Percentiles rank a stretch among this genome's conserved stretches.
phyloP scores from a whole-genome alignment of 2,329 filamentous ascomycete genomes.

The Pseudogymnoascus sp. region DNA sequence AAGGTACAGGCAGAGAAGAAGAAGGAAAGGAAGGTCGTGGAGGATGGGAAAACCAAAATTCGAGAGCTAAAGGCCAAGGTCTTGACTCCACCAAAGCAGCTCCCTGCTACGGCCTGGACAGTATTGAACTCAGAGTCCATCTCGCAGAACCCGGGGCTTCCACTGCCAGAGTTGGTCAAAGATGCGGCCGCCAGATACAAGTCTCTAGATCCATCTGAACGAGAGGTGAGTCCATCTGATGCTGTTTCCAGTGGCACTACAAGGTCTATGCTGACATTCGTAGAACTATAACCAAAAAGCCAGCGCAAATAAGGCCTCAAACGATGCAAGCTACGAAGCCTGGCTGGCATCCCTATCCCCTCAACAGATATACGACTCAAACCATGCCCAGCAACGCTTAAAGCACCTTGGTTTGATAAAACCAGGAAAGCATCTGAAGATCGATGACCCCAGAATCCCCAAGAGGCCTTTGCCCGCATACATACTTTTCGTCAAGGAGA shows the following conservation, averaged over 20 bases:
- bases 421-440: slow-evolving; percentile 20
- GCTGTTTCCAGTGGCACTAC: slow-evolving; percentile 17
- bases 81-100: slow-evolving; percentile 28
- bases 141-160: neutral
- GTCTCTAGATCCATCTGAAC: slow-evolving; percentile 26
- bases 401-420: slow-evolving; percentile 11
- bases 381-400: slow-evolving; percentile 41
- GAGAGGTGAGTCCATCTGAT: slow-evolving; percentile 29
- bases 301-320: slow-evolving; percentile 37
- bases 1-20: slow-evolving; percentile 29
- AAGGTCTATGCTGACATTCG: neutral
- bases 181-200: slow-evolving; percentile 26
- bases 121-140: slow-evolving; percentile 14
- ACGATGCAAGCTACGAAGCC: slow-evolving; percentile 36
- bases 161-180: slow-evolving; percentile 9
- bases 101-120: slow-evolving; percentile 23
- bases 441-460: slow-evolving; percentile 47
- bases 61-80: slow-evolving; percentile 10
- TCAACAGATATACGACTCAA: slow-evolving; percentile 50
- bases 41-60: neutral
- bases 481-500: slow-evolving; percentile 37
- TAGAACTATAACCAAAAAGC: slow-evolving; percentile 48
- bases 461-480: slow-evolving; percentile 36
- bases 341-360: slow-evolving; percentile 50
- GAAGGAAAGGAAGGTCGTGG: slow-evolving; percentile 19